Evolutionary conservation across 306 rosid species (phyloP), one percentile per base, ranked within the genome.

Genomic region (Styphnolobium japonicum): DNA sequence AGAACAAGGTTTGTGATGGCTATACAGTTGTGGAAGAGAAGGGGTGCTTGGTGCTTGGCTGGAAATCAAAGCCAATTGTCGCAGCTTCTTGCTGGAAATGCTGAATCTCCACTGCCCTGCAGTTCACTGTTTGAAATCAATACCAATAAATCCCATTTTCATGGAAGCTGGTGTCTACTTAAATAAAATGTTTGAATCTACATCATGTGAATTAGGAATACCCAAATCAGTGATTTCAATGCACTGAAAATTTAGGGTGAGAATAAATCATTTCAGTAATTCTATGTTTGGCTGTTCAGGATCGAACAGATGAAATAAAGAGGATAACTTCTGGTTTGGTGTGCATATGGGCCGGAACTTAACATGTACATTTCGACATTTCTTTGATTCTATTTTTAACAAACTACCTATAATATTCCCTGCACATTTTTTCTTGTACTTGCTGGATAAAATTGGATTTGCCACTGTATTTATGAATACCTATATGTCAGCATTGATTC

Each of bases 1-100:
- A 85, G 71, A 87, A 76, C 60, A 85, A 88, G 65, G 84, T 77
- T 19, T 82, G 88, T 77, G 95, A 89, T 43, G 97, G 97, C 0
- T 89, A 90, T 39, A 89, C 93, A 0, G 72, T 88, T 69, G 88
- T 88, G 56, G 98, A 94, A 83, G 98, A 91, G 58, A 94, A 92
- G 11, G 97, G 98, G 14, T 94, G 97, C 61, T 73, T 92, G 73
- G 97, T 94, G 9, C 91, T 92, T 86, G 98, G 97, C 0, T 94
- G 98, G 98, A 87, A 92, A 37, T 91, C 97, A 6, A 92, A 80
- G 91, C 95, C 93, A 3, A 94, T 94, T 83, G 87, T 92, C 23
- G 97, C 98, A 63, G 95, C 87, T 63, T 94, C 97, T 45, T 89
- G 97, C 85, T 89, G 98, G 98, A 94, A 94, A 67, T 94, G 97